Percentiles rank a stretch among this genome's conserved stretches.
Conservation (phyloP, 345 rosid genomes). For the Raphanus sativus region DNA sequence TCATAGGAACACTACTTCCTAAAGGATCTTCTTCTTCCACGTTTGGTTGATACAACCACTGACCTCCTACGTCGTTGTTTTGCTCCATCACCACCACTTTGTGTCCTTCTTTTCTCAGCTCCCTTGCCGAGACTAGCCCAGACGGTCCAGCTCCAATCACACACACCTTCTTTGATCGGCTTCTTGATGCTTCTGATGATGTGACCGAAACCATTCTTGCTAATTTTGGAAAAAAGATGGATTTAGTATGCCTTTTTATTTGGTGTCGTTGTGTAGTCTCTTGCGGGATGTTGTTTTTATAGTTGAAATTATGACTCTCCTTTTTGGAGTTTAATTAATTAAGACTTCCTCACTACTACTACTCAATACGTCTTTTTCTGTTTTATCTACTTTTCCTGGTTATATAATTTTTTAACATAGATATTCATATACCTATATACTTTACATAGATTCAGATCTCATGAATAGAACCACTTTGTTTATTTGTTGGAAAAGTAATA, state of each 20-base stretch:
- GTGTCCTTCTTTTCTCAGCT: constrained; percentile 85
- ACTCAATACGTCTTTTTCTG: constrained; percentile 23
- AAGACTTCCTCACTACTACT: constrained; percentile 37
- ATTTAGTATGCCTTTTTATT: neutral
- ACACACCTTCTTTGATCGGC: constrained; percentile 57
- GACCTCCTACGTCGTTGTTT: constrained; percentile 87
- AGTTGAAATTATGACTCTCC: neutral
- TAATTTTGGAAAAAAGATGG: constrained; percentile 13
- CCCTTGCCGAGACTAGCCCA: constrained; percentile 88
- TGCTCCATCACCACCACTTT: constrained; percentile 73
- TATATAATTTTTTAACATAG: neutral
- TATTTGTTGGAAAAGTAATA: neutral
- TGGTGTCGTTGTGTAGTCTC: constrained; percentile 12
- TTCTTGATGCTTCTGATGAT: constrained; percentile 15
- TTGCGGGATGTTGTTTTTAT: constrained; percentile 18
- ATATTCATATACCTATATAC: neutral
- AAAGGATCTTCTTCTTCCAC: constrained; percentile 58
- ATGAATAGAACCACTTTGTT: neutral
- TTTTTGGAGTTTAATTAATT: neutral
- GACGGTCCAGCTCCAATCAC: constrained; percentile 96
- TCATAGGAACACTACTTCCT: constrained; percentile 35
- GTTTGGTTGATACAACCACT: constrained; percentile 73
- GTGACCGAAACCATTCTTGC: constrained; percentile 29
- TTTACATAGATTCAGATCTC: neutral
- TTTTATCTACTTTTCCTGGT: neutral